Evolutionary conservation across 768 basidiomycete genomes (phyloP).

Genomic region (Termitomyces heimii): DNA sequence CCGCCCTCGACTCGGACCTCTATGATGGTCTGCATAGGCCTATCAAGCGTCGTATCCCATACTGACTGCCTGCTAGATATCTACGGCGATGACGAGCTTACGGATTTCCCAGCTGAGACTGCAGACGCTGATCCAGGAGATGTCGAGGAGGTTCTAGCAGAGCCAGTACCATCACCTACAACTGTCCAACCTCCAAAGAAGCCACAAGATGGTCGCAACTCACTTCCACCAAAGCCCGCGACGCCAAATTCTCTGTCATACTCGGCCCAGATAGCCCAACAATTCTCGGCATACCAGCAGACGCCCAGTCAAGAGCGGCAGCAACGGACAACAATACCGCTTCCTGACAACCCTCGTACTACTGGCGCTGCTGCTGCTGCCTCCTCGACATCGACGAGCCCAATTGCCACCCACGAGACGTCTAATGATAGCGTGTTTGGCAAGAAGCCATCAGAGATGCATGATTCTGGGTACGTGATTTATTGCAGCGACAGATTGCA

Average conservation of each 20-base stretch:
- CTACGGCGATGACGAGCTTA: conserved; percentile 44
- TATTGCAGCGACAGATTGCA: conserved; percentile 4
- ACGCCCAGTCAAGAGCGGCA: conserved; percentile 61
- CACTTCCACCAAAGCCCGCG: conserved; percentile 22
- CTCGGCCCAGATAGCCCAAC: conserved; percentile 60
- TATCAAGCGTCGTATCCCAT: conserved; percentile 15
- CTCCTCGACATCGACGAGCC: conserved; percentile 21
- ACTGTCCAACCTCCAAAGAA: conserved; percentile 2
- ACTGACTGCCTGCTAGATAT: conserved; percentile 33
- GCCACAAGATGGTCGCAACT: conserved; percentile 15
- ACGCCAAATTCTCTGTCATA: conserved; percentile 39
- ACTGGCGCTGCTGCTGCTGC: conserved; percentile 11
- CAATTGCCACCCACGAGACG: conserved; percentile 17
- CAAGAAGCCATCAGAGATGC: conserved; percentile 68
- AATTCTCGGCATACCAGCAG: conserved; percentile 59
- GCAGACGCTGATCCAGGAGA: conserved; percentile 21
- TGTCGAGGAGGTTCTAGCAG: conserved; percentile 16
- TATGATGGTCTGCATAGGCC: conserved; percentile 24
- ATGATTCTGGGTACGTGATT: conserved; percentile 72
- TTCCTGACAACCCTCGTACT: conserved; percentile 19
- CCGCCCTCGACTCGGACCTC: conserved; percentile 26
- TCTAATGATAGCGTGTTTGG: conserved; percentile 38
- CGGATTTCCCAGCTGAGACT: conserved; percentile 24
- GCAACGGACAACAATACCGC: conserved; percentile 28
- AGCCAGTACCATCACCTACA: conserved; percentile 5